These are phyloP conservation scores for Xanthoconium purpureum DNA, from an alignment of 768 basidiomycete genomes.

Conservation along the genomic window DNA sequence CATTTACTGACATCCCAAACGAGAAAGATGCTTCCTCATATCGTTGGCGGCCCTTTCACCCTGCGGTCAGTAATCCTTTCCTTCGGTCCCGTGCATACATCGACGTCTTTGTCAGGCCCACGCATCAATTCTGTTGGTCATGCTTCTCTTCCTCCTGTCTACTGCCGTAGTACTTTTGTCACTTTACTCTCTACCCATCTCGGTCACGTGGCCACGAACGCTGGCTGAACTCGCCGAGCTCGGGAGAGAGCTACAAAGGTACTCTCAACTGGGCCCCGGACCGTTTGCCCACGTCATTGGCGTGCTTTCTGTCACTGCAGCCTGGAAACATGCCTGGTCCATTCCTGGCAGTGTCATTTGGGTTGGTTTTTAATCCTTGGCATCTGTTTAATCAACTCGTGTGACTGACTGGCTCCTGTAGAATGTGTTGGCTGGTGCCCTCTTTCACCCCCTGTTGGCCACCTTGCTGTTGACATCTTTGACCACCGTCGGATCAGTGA, in stretches of 20 bases:
- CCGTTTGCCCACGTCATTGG: slow-evolving; percentile 74
- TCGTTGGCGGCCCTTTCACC: slow-evolving; percentile 31
- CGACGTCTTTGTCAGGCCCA: slow-evolving; percentile 40
- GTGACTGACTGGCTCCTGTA: slow-evolving; percentile 33
- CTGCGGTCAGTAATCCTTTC: slow-evolving; percentile 32
- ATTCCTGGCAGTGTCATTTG: slow-evolving; percentile 92
- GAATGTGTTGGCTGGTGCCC: slow-evolving; percentile 88
- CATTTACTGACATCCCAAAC: slow-evolving; percentile 43
- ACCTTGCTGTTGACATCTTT: slow-evolving; percentile 78
- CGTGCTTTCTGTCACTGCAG: slow-evolving; percentile 77
- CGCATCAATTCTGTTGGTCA: slow-evolving; percentile 63
- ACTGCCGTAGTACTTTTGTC: slow-evolving; percentile 47
- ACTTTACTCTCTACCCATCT: slow-evolving; percentile 61
- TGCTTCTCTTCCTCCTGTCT: slow-evolving; percentile 69
- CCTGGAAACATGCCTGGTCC: slow-evolving; percentile 98
- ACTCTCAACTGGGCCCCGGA: slow-evolving; percentile 65
- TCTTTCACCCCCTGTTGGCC: slow-evolving; percentile 80
- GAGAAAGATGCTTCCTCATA: slow-evolving; percentile 36
- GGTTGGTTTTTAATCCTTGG: slow-evolving; percentile 44
- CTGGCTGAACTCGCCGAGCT: slow-evolving; percentile 72
- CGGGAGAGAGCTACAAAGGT: slow-evolving; percentile 72
- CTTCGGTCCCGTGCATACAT: background rate
- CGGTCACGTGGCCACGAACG: slow-evolving; percentile 73
- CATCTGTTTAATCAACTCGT: background rate
- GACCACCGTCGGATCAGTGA: slow-evolving; percentile 83